Evolutionary conservation across 2,329 filamentous ascomycete genomes (phyloP), one percentile per base, ranked within the genome.

Genomic region (Basipetospora chlamydospora): DNA sequence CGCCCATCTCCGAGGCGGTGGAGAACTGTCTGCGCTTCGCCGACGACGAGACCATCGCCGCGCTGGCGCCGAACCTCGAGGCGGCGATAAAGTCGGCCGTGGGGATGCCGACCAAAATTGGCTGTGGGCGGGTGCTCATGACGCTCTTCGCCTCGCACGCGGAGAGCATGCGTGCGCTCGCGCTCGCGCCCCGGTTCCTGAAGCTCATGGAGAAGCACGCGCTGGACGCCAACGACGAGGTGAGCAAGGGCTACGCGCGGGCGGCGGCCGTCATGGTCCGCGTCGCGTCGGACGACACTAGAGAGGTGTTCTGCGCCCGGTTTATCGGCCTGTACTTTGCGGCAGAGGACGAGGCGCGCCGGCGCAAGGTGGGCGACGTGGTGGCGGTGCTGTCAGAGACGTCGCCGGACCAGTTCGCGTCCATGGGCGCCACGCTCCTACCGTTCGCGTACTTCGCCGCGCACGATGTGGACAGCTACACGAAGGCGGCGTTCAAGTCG

Each of bases 71-170:
- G 2, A 72, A 66, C 30, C 67, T 98, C 0, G 80, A 90, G 52
- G 68, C 70, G 21, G 78, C 81, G 0, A 84, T 96, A 57, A 90
- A 88, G 52, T 77, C 71, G 18, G 83, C 87, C 1, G 77, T 98
- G 26, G 88, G 87, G 2, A 77, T 96, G 58, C 88, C 88, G 2
- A 92, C 86, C 0, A 96, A 96, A 60, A 80, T 96, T 33, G 90
- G 86, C 26, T 92, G 86, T 49, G 82, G 80, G 44, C 75, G 85
- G 38, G 77, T 95, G 2, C 66, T 98, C 22, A 80, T 83, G 6
- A 87, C 84, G 1, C 67, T 98, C 6, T 82, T 84, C 35, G 88
- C 87, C 35, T 74, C 85, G 10, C 81, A 88, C 44, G 74, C 72
- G 25, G 68, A 77, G 26, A 64, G 87, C 21, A 83, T 95, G 54